phyloP scores from a whole-genome alignment of 164 flowering plant species.

The Stephania japonica region DNA sequence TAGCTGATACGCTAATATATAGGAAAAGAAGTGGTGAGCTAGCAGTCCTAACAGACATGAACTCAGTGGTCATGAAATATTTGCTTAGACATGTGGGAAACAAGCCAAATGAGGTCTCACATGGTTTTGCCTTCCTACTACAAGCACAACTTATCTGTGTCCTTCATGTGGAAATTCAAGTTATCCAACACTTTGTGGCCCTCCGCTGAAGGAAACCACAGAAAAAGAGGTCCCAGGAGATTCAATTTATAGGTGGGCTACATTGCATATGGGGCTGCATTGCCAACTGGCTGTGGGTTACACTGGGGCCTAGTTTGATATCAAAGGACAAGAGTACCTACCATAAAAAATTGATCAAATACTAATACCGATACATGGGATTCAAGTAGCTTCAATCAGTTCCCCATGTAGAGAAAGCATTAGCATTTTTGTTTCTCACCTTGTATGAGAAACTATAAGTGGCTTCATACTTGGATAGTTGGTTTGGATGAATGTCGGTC shows the following conservation, averaged over 20 bases:
- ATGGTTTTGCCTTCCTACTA: not conserved
- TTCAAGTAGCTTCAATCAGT: not conserved
- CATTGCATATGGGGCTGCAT: not conserved
- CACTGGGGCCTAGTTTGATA: not conserved
- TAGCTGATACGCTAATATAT: not conserved
- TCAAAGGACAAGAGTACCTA: not conserved
- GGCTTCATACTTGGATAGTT: not conserved
- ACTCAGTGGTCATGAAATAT: not conserved
- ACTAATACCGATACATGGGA: not conserved
- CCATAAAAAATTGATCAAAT: not conserved
- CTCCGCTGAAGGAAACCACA: not conserved
- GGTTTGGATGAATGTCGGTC: not conserved
- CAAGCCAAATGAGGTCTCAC: not conserved
- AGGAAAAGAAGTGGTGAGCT: not conserved
- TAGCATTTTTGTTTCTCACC: not conserved
- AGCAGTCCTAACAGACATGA: not conserved
- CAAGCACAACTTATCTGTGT: not conserved
- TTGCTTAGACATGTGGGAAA: not conserved
- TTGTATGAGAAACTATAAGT: not conserved
- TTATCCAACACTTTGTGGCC: not conserved
- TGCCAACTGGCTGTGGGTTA: slow-evolving; percentile 1
- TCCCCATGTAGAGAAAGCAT: not conserved
- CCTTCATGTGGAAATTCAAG: not conserved
- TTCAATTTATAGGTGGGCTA: not conserved
- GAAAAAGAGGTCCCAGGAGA: not conserved